phyloP scores from a whole-genome alignment of 345 rosid species.

The thale cress (Arabidopsis thaliana) region TAIR10.1 NC_003076.8:23809501-23810000 shows the following conservation, averaged over 20 bases:
- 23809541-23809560: constrained; percentile 95
- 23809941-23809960: constrained; percentile 80
- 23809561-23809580: constrained; percentile 96
- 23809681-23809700: constrained; percentile 35
- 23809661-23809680: constrained; percentile 47
- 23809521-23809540: constrained; percentile 56
- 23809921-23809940: constrained; percentile 63
- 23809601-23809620: constrained; percentile 78
- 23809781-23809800: constrained; percentile 92
- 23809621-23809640: constrained; percentile 95
- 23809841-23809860: constrained; percentile 59
- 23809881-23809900: constrained; percentile 13
- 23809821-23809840: constrained; percentile 86
- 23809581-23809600: constrained; percentile 86
- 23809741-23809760: constrained; percentile 90
- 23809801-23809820: constrained; percentile 98
- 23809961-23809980: constrained; percentile 91
- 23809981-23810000: constrained; percentile 80
- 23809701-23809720: constrained; percentile 8
- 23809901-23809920: neutral
- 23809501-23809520: constrained; percentile 30
- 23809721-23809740: constrained; percentile 19
- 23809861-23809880: constrained; percentile 21
- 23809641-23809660: constrained; percentile 76
- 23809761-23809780: constrained; percentile 98